Base-by-base conservation (phyloP, 2,329 filamentous ascomycete genomes). In the Aureobasidium lini region DNA sequence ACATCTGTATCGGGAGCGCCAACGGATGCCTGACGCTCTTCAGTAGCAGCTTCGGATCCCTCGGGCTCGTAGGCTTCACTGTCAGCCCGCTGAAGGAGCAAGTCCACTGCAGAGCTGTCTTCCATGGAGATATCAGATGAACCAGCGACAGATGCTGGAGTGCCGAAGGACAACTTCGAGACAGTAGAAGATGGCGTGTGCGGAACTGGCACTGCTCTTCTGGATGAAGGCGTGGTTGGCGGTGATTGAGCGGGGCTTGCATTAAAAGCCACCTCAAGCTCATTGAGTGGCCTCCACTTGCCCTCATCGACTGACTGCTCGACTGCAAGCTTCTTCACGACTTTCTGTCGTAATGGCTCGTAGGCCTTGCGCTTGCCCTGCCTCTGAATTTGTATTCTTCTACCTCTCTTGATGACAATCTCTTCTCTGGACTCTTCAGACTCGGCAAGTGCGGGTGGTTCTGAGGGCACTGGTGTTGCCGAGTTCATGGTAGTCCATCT, bases 331-430 rank as follows among this genome's bases (percentile, higher is more conserved):
- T 42, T 58, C 29, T 58, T 58, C 11, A 44, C 31, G 6, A 58
- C 54, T 15, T 49, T 40, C 11, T 58, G 43, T 15, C 54, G 54
- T 10, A 58, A 36, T 8, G 54, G 37, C 29, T 58, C 54, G 18
- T 40, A 49, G 44, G 54, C 54, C 15, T 58, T 58, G 1, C 54
- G 43, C 34, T 58, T 58, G 23, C 54, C 43, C 16, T 57, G 53
- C 15, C 42, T 57, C 23, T 57, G 53, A 2, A 57, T 42, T n/a
- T 57, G 53, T 5, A 57, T 49, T 42, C 54, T 58, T 34, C 54
- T 48, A 10, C 54, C 54, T 40, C 23, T 34, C 11, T 40, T 58
- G 36, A 58, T 58, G 54, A 58, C 15, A 10, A 58, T 49, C 16
- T 58, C 54, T 13, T 57, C 52, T 9, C 44, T 44, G 1, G 40